Percentiles rank a stretch among this genome's conserved stretches.
Conservation (phyloP, 2,329 filamentous ascomycete species). For the Alternaria sp. region DNA sequence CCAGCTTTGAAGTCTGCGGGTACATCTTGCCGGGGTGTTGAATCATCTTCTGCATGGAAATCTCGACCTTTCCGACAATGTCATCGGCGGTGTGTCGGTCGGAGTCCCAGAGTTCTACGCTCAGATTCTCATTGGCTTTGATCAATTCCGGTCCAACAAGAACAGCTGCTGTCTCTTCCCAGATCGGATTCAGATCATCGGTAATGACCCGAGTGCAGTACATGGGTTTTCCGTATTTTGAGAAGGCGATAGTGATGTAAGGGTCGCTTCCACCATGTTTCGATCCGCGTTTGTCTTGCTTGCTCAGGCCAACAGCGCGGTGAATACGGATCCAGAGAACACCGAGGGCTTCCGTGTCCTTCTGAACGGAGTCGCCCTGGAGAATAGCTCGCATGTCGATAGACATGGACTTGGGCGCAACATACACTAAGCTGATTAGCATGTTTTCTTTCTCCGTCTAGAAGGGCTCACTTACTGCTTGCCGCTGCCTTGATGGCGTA, state of each 20-base stretch:
- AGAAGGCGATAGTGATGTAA: conserved; percentile 93
- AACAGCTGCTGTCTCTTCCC: conserved; percentile 85
- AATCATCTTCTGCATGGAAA: conserved; percentile 94
- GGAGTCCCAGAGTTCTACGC: conserved; percentile 95
- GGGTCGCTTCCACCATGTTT: conserved; percentile 89
- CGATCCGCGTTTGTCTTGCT: conserved; percentile 84
- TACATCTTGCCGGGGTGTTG: conserved; percentile 94
- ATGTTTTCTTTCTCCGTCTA: neutral
- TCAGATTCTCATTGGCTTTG: conserved; percentile 91
- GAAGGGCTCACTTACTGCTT: conserved; percentile 51
- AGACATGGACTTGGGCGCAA: conserved; percentile 92
- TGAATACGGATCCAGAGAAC: conserved; percentile 94
- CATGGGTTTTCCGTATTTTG: conserved; percentile 96
- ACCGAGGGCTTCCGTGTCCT: conserved; percentile 84
- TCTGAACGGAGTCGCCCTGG: conserved; percentile 88
- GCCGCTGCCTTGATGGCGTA: conserved; percentile 88
- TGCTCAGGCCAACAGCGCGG: conserved; percentile 84
- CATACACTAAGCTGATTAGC: conserved; percentile 68
- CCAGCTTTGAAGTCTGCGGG: conserved; percentile 81
- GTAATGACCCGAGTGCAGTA: conserved; percentile 97
- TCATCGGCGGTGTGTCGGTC: conserved; percentile 92
- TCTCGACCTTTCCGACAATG: conserved; percentile 90
- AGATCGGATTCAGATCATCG: conserved; percentile 90
- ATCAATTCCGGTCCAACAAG: conserved; percentile 88
- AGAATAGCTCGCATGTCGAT: conserved; percentile 90